These are phyloP conservation scores for Inga leiocalycina DNA, from an alignment of 306 rosid species.

Conservation along the genomic window DNA sequence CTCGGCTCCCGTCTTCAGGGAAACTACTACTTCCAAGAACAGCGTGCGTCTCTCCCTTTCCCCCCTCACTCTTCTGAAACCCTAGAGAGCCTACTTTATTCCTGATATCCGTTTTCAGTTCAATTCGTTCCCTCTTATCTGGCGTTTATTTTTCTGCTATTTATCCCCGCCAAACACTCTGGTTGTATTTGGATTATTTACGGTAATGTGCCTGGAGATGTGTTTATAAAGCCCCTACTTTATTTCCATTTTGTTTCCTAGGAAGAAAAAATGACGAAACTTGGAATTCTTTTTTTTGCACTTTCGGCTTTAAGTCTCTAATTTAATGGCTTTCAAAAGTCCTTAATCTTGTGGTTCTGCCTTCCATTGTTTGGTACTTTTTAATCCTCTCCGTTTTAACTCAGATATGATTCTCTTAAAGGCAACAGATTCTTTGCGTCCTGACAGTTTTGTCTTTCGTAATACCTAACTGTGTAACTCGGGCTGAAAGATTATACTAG, in stretches of 20 bases:
- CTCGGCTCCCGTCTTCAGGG: conserved; percentile 93
- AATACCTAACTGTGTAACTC: not conserved
- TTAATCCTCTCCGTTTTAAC: not conserved
- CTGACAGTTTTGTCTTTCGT: not conserved
- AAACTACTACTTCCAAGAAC: conserved; percentile 83
- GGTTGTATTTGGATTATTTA: not conserved
- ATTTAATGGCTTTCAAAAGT: not conserved
- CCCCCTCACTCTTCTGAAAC: not conserved
- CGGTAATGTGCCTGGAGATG: not conserved
- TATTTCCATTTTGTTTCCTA: not conserved
- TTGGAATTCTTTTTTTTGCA: not conserved
- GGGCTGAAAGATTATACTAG: not conserved
- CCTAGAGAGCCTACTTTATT: not conserved
- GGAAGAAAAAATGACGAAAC: not conserved
- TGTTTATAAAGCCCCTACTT: not conserved
- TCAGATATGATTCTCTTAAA: not conserved
- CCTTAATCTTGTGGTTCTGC: not conserved
- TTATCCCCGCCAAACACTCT: not conserved
- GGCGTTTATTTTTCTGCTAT: not conserved
- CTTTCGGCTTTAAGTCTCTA: not conserved
- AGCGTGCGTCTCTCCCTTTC: conserved; percentile 46
- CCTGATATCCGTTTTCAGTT: not conserved
- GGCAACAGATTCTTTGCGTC: not conserved
- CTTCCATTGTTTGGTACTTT: not conserved
- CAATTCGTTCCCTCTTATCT: not conserved